Evolutionary conservation across 176 grass and related monocot species (phyloP), one percentile per base, ranked within the genome.

Genomic region (Rhynchospora pubera): DNA sequence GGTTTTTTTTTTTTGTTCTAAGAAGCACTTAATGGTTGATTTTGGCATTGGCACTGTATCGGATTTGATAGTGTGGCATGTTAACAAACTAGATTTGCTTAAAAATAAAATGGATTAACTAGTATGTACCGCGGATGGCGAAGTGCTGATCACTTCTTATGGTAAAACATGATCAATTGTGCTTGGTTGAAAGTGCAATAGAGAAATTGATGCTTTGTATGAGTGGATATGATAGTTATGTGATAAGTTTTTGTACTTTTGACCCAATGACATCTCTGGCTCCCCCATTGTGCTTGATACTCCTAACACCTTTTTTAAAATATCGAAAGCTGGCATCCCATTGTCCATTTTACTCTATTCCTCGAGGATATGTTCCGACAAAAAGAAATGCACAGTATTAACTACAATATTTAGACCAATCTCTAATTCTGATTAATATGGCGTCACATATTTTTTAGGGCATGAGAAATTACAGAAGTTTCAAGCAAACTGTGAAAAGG

Each of bases 401-500:
- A 74, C 21, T 46, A 26, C 19, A 72, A 72, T 72, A 48, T 50
- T 74, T 51, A 23, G 14, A 50, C 67, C 42, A 71, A 70, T 46
- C 45, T 74, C 48, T 74, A 74, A 24, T 50, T 50, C 46, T 50
- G 11, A 52, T 74, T 52, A 50, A 47, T 24, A 74, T 74, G 19
- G 24, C 19, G 19, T 45, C 45, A 74, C 48, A 24, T 74, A 74
- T 74, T 45, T 86, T 62, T 81, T 57, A 98, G 96, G 77, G 76
- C 43, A 84, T 83, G 76, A 86, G 87, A 14, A 94, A 88, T 83
- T 94, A 85, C 72, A 94, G 76, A 91, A 98, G 84, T 16, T 89
- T 95, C 13, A 91, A 94, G 53, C 82, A 88, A 86, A 98, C 90
- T 50, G 89, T 93, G 45, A 94, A 93, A 87, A 90, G 90, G 46